Percentiles rank a stretch among this genome's conserved stretches.
phyloP scores from a whole-genome alignment of 1,284 basidiomycete genomes.

The Dichomitus squalens region DNA sequence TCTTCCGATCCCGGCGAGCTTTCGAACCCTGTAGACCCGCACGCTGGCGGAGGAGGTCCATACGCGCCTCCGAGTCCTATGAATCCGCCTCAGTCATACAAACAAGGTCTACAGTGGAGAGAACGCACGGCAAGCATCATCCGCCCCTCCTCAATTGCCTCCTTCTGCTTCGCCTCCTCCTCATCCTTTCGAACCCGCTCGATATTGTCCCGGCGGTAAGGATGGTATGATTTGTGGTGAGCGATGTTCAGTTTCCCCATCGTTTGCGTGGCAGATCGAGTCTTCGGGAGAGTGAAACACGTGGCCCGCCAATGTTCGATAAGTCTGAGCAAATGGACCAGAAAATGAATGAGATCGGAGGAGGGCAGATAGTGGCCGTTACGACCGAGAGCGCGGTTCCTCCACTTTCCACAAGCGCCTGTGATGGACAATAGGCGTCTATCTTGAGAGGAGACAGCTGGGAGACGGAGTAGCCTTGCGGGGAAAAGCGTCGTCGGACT shows the following conservation, averaged over 20 bases:
- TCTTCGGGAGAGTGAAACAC: neutral
- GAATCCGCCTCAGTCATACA: neutral
- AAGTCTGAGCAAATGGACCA: too few species aligned
- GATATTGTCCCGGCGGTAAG: conserved; percentile 83
- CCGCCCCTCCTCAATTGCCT: conserved; percentile 68
- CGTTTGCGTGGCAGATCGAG: neutral
- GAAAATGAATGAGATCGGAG: neutral
- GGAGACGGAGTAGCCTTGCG: neutral
- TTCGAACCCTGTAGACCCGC: conserved; percentile 44
- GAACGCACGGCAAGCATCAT: conserved; percentile 70
- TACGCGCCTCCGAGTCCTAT: conserved; percentile 80
- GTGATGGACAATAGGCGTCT: neutral
- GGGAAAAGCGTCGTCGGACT: neutral
- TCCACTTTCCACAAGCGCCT: neutral
- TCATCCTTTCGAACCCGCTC: conserved; percentile 80
- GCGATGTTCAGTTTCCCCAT: conserved; percentile 88
- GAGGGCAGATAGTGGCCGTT: neutral
- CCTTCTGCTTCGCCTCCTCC: conserved; percentile 69
- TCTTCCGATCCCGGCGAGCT: neutral
- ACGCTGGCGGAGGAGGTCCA: conserved; percentile 63
- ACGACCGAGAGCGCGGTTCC: neutral
- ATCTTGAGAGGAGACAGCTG: neutral
- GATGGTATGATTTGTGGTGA: conserved; percentile 90
- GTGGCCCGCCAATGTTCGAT: too few species aligned
- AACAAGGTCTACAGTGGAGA: neutral